These are phyloP conservation scores for Exophiala bonariae DNA, from an alignment of 2,329 filamentous ascomycete genomes.

Conservation along the genomic window DNA sequence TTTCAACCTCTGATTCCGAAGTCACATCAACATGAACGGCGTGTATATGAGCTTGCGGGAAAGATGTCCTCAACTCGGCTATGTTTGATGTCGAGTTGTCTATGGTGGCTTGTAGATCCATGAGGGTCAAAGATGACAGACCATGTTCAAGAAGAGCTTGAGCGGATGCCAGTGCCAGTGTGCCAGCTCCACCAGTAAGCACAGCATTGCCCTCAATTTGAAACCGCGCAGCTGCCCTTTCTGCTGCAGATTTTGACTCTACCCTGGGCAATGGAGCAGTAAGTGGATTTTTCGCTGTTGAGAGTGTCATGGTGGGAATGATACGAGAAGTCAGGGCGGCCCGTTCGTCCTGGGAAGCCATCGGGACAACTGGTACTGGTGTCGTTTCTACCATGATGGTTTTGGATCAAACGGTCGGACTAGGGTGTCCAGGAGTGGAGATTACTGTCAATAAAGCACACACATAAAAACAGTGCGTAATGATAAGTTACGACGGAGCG, in stretches of 20 bases:
- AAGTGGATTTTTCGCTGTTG: slow-evolving; percentile 24
- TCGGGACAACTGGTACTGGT: slow-evolving; percentile 9
- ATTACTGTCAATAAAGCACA: too few species aligned
- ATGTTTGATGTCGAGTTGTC: slow-evolving; percentile 42
- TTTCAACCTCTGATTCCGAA: slow-evolving; percentile 43
- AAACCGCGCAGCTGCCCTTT: slow-evolving; percentile 34
- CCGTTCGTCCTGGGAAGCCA: slow-evolving; percentile 22
- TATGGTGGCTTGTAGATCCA: slow-evolving; percentile 56
- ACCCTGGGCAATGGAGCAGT: slow-evolving; percentile 32
- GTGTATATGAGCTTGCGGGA: slow-evolving; percentile 54
- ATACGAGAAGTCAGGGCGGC: slow-evolving; percentile 24
- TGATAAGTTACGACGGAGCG: too few species aligned
- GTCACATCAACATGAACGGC: slow-evolving; percentile 61
- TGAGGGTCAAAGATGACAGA: slow-evolving; percentile 57
- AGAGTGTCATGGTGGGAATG: slow-evolving; percentile 29
- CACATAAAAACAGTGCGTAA: too few species aligned
- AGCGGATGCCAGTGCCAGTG: slow-evolving; percentile 58
- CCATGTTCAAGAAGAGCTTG: slow-evolving; percentile 70
- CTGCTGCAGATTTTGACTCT: slow-evolving; percentile 25
- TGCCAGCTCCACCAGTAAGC: slow-evolving; percentile 67
- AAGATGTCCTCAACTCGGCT: slow-evolving; percentile 50
- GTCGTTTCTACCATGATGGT: slow-evolving; percentile 13
- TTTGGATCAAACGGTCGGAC: too few species aligned
- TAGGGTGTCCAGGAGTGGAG: too few species aligned
- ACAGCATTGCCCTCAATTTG: slow-evolving; percentile 33